Conservation (phyloP, 1,284 basidiomycete species). For the Ustilago hordei region DNA sequence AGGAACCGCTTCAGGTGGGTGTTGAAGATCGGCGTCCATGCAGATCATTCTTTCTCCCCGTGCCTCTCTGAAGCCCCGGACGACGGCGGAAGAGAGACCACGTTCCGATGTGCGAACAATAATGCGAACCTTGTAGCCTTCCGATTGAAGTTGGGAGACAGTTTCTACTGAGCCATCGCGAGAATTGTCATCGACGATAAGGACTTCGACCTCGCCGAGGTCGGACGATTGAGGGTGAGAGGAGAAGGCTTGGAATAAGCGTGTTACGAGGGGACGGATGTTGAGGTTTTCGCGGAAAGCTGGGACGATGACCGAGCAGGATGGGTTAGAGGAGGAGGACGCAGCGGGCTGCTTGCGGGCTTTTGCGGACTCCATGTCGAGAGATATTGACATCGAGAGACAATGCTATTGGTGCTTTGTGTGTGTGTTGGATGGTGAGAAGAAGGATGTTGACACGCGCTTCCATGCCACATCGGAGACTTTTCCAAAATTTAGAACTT, state of each 20-base stretch:
- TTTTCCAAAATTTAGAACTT: neutral
- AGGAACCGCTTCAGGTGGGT: conserved; percentile 72
- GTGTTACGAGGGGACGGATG: conserved; percentile 71
- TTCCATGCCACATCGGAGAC: neutral
- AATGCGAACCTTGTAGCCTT: conserved; percentile 72
- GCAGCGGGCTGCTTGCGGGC: conserved; percentile 20
- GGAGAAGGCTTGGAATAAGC: conserved; percentile 67
- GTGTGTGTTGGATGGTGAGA: neutral
- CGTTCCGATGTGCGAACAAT: conserved; percentile 71
- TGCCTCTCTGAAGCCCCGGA: conserved; percentile 72
- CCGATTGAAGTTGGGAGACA: conserved; percentile 32
- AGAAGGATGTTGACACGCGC: conserved; percentile 2
- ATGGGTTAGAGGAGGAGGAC: conserved; percentile 11
- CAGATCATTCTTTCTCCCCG: conserved; percentile 71
- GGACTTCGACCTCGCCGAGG: conserved; percentile 38
- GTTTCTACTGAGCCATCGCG: conserved; percentile 45
- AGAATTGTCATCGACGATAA: conserved; percentile 55
- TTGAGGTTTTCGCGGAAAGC: conserved; percentile 49
- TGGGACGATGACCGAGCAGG: conserved; percentile 56
- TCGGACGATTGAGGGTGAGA: conserved; percentile 20
- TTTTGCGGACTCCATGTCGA: conserved; percentile 47
- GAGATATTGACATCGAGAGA: conserved; percentile 39
- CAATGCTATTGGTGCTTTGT: neutral
- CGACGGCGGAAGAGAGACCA: conserved; percentile 72
- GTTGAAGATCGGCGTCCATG: conserved; percentile 73